phyloP scores from a whole-genome alignment of 1,139 yeast genomes.

The Candida dubliniensis region DNA sequence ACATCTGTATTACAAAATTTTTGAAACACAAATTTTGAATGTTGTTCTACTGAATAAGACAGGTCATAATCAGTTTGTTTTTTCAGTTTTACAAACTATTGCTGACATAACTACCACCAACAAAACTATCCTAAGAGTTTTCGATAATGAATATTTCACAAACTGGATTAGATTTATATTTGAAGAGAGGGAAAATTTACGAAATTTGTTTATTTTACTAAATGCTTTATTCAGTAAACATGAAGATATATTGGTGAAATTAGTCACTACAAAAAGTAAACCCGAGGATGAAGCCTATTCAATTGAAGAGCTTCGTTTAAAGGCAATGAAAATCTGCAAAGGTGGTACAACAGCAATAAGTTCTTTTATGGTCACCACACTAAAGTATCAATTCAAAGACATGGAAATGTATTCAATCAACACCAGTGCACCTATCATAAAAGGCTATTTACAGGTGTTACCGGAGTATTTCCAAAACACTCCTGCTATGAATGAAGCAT shows the following conservation, averaged over 20 bases:
- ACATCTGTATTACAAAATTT: conserved; percentile 6
- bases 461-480: conserved; percentile 11
- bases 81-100: conserved; percentile 5
- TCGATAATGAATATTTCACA: conserved; percentile 5
- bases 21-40: conserved; percentile 12
- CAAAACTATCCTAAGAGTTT: conserved; percentile 5
- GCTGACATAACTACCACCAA: neutral
- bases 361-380: neutral
- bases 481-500: conserved; percentile 7
- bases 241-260: conserved; percentile 6
- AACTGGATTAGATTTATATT: conserved; percentile 1
- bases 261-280: neutral
- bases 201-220: conserved; percentile 3
- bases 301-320: conserved; percentile 6
- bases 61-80: conserved; percentile 4
- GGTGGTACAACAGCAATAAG: neutral
- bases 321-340: conserved; percentile 7
- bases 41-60: conserved; percentile 7
- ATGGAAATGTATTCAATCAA: conserved; percentile 6
- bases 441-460: conserved; percentile 7
- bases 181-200: neutral
- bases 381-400: conserved; percentile 4
- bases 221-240: conserved; percentile 6
- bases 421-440: conserved; percentile 2
- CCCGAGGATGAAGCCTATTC: neutral